Base-by-base conservation (phyloP, 2,329 filamentous ascomycete genomes). In the Diaporthe citri region DNA sequence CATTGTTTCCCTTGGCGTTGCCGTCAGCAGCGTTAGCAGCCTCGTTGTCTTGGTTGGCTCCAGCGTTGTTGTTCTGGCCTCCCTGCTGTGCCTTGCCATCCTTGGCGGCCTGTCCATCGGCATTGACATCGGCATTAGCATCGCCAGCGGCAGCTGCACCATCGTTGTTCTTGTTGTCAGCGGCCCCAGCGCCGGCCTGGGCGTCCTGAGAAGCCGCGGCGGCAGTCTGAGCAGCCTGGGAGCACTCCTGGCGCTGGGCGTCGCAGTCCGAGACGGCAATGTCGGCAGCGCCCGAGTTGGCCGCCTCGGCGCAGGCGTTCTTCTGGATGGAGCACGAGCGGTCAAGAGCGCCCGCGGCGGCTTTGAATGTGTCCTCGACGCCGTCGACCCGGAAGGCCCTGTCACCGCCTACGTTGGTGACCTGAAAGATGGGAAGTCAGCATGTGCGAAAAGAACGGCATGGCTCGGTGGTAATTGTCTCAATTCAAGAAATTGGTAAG, bases 291-390 rank as follows among this genome's bases (percentile, higher is more conserved):
- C 70, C 70, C 7, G 55, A 62, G 70, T 72, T 72, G 46, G 70
- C 70, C 15, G 59, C 56, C 9, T 22, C 9, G 10, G 70, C 70
- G 43, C 70, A 72, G 13, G 70, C 70, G n/a, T 72, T 72, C 70
- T 72, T 72, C 56, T 72, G 70, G 25, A 64, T 62, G 31, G 56
- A 17, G 31, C 70, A 72, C 8, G 70, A 72, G 25, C 70, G 70
- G 34, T 52, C 70, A 28, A 72, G 70, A 48, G 70, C 70, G 20
- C 41, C 70, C n/a, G 22, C 56, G 9, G 59, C 41, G 20, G 52
- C 43, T 34, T 51, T 39, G 46, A 72, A 72, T 8, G 70, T 72
- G 55, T 60, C 62, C 31, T n/a, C 43, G 46, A 67, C 56, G 31
- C 70, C 70, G 34, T 62, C 36, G 43, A 62, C 59, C 56, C 5